These are phyloP conservation scores for Fusarium staphyleae DNA, from an alignment of 2,329 filamentous ascomycete species.

Conservation along the genomic window DNA sequence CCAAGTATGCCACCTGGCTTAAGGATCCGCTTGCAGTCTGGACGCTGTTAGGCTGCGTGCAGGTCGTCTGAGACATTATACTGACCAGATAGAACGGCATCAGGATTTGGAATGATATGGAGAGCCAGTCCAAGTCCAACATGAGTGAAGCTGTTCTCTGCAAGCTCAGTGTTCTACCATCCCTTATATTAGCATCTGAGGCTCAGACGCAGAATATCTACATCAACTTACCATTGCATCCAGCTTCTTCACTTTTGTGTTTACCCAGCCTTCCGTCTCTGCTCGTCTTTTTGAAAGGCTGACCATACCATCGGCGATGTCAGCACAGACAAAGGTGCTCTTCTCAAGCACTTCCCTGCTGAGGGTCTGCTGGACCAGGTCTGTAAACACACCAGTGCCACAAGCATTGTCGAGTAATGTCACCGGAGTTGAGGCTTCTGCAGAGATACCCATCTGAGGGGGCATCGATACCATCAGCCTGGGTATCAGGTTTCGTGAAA, in stretches of 20 bases:
- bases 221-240: slow-evolving; percentile 54
- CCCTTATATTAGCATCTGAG: background rate
- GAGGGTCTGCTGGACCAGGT: slow-evolving; percentile 52
- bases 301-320: slow-evolving; percentile 54
- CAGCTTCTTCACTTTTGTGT: slow-evolving; percentile 51
- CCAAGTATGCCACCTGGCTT: slow-evolving; percentile 50
- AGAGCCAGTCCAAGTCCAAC: slow-evolving; percentile 56
- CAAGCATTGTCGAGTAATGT: slow-evolving; percentile 61
- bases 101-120: slow-evolving; percentile 54
- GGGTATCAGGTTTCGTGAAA: slow-evolving; percentile 29
- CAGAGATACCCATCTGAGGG: slow-evolving; percentile 37
- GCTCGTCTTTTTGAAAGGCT: slow-evolving; percentile 50
- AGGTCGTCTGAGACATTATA: background rate
- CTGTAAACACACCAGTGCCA: slow-evolving; percentile 58
- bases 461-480: slow-evolving; percentile 33
- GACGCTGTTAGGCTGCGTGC: background rate
- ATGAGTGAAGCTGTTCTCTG: slow-evolving; percentile 51
- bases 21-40: slow-evolving; percentile 50
- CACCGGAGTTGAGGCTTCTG: slow-evolving; percentile 42
- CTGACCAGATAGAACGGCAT: slow-evolving; percentile 43
- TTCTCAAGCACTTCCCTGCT: slow-evolving; percentile 47
- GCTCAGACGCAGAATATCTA: background rate
- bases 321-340: slow-evolving; percentile 59
- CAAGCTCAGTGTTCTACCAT: slow-evolving; percentile 49
- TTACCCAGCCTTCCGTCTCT: slow-evolving; percentile 54